A percentile compares a stretch with the other conserved stretches of the same genome.
phyloP scores from a whole-genome alignment of 441 rosid genomes.

The Hura crepitans region DNA sequence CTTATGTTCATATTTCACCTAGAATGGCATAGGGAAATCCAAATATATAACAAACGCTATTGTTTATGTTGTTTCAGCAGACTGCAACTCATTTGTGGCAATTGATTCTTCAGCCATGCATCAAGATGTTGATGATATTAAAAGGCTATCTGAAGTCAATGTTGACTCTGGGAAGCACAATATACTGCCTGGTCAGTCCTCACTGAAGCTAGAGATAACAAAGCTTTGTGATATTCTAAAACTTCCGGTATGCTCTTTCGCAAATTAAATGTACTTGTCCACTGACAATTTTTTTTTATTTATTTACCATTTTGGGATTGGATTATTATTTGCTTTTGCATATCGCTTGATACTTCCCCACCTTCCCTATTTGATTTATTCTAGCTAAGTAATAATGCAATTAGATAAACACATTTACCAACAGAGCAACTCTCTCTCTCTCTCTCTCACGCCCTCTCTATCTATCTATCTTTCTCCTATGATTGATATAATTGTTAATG shows the following conservation, averaged over 20 bases:
- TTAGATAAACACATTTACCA: no score
- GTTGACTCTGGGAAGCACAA: slow-evolving; percentile 25
- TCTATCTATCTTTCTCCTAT: neutral
- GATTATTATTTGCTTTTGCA: no score
- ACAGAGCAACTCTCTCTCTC: no score
- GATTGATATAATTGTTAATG: neutral
- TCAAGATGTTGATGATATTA: slow-evolving; percentile 13
- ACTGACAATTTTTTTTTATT: no score
- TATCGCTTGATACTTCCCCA: no score
- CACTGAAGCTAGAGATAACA: slow-evolving; percentile 32
- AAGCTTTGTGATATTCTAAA: slow-evolving; percentile 34
- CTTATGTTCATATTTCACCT: neutral
- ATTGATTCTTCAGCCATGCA: slow-evolving; percentile 5
- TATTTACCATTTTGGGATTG: no score
- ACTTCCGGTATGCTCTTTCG: slow-evolving; percentile 32
- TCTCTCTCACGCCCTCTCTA: no score
- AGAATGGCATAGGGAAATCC: neutral
- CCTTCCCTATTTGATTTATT: no score
- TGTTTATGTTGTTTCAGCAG: slow-evolving; percentile 2
- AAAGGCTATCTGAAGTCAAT: slow-evolving; percentile 16
- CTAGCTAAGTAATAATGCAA: no score
- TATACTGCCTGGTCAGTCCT: slow-evolving; percentile 4
- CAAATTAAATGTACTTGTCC: no score
- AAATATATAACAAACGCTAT: neutral
- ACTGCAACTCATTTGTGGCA: slow-evolving; percentile 2